Base-by-base conservation (phyloP, 148 eudicot species). In the Nyssa sinensis region DNA sequence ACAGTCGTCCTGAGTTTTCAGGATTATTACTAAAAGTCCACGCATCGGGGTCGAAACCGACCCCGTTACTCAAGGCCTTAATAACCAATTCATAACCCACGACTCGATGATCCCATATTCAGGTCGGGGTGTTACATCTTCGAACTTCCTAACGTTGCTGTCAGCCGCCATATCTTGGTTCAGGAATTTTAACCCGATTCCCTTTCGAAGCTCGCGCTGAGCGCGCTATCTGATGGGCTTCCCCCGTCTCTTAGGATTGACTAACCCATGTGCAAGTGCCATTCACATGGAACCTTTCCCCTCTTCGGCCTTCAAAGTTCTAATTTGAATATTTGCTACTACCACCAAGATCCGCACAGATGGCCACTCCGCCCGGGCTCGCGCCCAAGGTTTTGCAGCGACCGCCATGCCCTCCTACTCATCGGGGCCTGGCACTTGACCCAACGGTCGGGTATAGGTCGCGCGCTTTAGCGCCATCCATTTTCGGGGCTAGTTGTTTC, bases 401-500 rank as follows among this genome's bases (percentile, higher is more conserved):
- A 70, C 77, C 83, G 77, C 77, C 77, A 74, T 77, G 74, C 82
- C 80, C 78, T 67, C 78, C 78, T 67, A 75, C 78, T 59, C 78
- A 67, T 75, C 73, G 55, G 72, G 72, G 72, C 78, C 53, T 53
- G 59, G 72, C 78, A 53, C 78, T 75, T 74, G 77, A 30, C 24
- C 23, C 29, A 31, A 60, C 23, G 23, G 23, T 31, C 31, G 23
- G 10, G 17, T 60, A 28, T 33, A 64, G 30, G 16, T 58, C 14
- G 25, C 21, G 62, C 2, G 14, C 62, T 58, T 58, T 1, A 58
- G 62, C 2, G 10, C 62, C 62, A 57, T 57, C 81, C 81, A 85
- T 83, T 85, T 85, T 83, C 79, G 80, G 83, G 87, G 87, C 89
- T 85, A 85, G 87, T 83, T 83, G 84, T n/a, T n/a, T n/a, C n/a